Conservation (phyloP, 2,329 filamentous ascomycete genomes). For the Nakataea oryzae region DNA sequence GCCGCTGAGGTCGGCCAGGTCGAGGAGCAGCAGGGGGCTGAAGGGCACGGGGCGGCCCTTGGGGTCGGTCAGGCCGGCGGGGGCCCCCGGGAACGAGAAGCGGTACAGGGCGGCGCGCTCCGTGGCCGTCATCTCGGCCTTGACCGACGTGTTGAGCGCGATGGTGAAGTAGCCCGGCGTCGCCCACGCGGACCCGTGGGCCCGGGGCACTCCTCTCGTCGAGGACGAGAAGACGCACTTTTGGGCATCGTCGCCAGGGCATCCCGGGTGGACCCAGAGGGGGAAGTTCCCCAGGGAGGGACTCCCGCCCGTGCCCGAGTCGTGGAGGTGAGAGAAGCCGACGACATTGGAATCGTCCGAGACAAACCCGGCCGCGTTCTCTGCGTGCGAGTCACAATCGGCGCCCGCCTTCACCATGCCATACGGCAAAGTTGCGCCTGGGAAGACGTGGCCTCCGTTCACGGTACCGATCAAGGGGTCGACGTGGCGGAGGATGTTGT, state of each 20-base stretch:
- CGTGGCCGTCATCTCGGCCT: constrained; percentile 38
- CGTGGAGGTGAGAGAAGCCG: constrained; percentile 20
- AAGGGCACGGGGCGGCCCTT: background rate
- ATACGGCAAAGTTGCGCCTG: constrained; percentile 17
- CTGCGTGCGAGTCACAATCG: constrained; percentile 9
- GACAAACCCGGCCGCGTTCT: too few relatives aligned
- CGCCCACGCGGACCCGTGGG: constrained; percentile 32
- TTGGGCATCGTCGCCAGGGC: constrained; percentile 19
- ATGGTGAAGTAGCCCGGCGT: constrained; percentile 41
- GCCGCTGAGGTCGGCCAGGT: constrained; percentile 39
- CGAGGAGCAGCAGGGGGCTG: constrained; percentile 34
- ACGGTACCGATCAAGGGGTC: constrained; percentile 17
- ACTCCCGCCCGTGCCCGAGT: constrained; percentile 17
- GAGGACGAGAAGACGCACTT: constrained; percentile 35
- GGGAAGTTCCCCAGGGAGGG: constrained; percentile 24
- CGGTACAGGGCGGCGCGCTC: constrained; percentile 41
- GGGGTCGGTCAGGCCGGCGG: constrained; percentile 23
- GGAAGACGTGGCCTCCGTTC: constrained; percentile 18
- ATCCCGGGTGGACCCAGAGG: constrained; percentile 23
- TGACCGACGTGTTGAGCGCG: constrained; percentile 33
- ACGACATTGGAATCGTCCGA: constrained; percentile 11
- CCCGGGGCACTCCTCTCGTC: constrained; percentile 27
- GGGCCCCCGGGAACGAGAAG: constrained; percentile 30
- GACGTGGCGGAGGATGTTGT: constrained; percentile 12
- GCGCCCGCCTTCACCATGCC: constrained; percentile 18